These are phyloP conservation scores for Fraxinus velutina DNA, from an alignment of 305 asterid species.

Conservation along the genomic window DNA sequence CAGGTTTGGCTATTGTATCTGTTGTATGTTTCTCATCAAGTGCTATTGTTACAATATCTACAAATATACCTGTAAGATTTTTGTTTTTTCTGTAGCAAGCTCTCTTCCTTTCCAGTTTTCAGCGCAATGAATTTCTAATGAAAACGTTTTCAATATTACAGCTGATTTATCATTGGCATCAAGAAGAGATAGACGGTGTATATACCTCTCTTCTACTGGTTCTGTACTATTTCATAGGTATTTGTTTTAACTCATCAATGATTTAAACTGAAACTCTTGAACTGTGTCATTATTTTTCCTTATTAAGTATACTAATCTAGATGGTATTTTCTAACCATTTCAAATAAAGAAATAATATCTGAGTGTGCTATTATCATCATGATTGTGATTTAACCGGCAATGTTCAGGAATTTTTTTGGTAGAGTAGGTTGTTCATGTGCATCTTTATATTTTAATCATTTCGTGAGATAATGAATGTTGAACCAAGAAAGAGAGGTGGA, in stretches of 20 bases:
- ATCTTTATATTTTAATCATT: neutral
- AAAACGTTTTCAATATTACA: slow-evolving; percentile 28
- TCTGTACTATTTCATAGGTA: slow-evolving; percentile 52
- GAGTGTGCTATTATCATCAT: neutral
- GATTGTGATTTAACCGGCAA: neutral
- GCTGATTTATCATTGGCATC: slow-evolving; percentile 49
- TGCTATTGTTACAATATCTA: slow-evolving; percentile 60
- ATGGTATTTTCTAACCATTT: neutral
- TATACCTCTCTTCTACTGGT: slow-evolving; percentile 43
- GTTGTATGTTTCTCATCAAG: slow-evolving; percentile 73
- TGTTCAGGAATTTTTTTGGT: neutral
- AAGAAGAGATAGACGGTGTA: slow-evolving; percentile 26
- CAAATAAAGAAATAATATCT: neutral
- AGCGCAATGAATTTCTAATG: neutral
- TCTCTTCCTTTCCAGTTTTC: slow-evolving; percentile 13
- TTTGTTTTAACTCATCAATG: neutral
- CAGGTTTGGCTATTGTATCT: slow-evolving; percentile 76
- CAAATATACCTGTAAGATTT: slow-evolving; percentile 72
- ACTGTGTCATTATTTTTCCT: neutral
- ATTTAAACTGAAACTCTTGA: neutral
- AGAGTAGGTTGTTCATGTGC: neutral
- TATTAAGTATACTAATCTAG: neutral
- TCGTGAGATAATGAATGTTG: neutral
- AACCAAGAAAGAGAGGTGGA: neutral
- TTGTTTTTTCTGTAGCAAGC: slow-evolving; percentile 7